These are phyloP conservation scores for Ogataea polymorpha DNA, from an alignment of 805 yeast species.

Conservation along the genomic window DNA sequence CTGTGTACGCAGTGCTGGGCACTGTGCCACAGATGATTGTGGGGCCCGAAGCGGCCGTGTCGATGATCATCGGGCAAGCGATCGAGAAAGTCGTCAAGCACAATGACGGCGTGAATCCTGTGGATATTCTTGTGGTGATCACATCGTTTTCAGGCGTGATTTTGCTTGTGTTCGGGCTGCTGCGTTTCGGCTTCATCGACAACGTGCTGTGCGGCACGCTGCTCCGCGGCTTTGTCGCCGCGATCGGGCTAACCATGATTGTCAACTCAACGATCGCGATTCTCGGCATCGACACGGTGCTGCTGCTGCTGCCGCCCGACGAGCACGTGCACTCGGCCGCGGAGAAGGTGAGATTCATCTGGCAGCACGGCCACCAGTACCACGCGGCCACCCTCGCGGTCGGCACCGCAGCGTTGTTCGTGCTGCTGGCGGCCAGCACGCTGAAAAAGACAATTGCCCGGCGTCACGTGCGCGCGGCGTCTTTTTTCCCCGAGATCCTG, in stretches of 20 bases:
- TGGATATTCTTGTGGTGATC: slow-evolving; percentile 62
- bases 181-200: slow-evolving; percentile 84
- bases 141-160: slow-evolving; percentile 75
- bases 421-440: slow-evolving; percentile 41
- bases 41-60: slow-evolving; percentile 89
- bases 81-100: slow-evolving; percentile 54
- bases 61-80: slow-evolving; percentile 77
- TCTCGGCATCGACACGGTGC: slow-evolving; percentile 57
- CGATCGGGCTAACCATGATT: slow-evolving; percentile 82
- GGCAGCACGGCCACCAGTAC: slow-evolving; percentile 41
- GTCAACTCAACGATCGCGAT: slow-evolving; percentile 70
- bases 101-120: slow-evolving; percentile 39
- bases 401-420: slow-evolving; percentile 49
- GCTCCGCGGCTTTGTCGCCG: slow-evolving; percentile 78
- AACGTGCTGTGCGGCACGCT: slow-evolving; percentile 74
- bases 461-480: slow-evolving; percentile 39
- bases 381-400: slow-evolving; percentile 63
- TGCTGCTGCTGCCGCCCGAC: slow-evolving; percentile 42
- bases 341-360: slow-evolving; percentile 60
- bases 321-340: slow-evolving; percentile 66
- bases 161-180: slow-evolving; percentile 67
- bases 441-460: slow-evolving; percentile 37
- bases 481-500: slow-evolving; percentile 83
- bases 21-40: slow-evolving; percentile 87
- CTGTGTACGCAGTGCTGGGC: slow-evolving; percentile 75